phyloP scores from a whole-genome alignment of 768 basidiomycete genomes.

The Termitomyces bulborhizus region DNA sequence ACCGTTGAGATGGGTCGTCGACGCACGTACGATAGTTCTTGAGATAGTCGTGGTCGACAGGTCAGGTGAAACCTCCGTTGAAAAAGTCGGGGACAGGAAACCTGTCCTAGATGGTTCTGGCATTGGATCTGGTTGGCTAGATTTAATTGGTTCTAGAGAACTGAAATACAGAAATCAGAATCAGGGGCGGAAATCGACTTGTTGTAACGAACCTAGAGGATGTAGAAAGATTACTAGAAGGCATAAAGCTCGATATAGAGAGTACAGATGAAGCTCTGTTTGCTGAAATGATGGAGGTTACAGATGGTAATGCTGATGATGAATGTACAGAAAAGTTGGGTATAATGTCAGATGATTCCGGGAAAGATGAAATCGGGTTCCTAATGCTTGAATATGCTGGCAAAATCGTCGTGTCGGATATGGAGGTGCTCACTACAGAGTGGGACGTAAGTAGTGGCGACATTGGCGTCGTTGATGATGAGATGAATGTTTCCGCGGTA shows the following conservation, averaged over 20 bases:
- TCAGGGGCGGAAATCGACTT: background rate
- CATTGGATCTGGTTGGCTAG: background rate
- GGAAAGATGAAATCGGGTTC: background rate
- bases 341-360: slow-evolving; percentile 2
- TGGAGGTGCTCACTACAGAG: background rate
- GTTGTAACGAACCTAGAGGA: background rate
- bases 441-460: background rate
- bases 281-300: background rate
- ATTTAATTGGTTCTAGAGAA: background rate
- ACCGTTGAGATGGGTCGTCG: slow-evolving; percentile 11
- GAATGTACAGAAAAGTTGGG: slow-evolving; percentile 6
- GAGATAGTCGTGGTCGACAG: background rate
- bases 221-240: background rate
- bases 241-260: background rate
- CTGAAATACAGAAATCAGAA: background rate
- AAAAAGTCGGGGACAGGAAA: background rate
- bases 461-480: background rate
- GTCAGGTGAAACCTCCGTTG: background rate
- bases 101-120: background rate
- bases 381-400: background rate
- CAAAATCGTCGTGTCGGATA: background rate
- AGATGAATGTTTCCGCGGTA: background rate
- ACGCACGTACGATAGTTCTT: background rate
- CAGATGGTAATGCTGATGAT: background rate
- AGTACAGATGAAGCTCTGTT: background rate